These are phyloP conservation scores for Graphiopsis chlorocephala DNA, from an alignment of 2,329 filamentous ascomycete genomes.

Conservation along the genomic window DNA sequence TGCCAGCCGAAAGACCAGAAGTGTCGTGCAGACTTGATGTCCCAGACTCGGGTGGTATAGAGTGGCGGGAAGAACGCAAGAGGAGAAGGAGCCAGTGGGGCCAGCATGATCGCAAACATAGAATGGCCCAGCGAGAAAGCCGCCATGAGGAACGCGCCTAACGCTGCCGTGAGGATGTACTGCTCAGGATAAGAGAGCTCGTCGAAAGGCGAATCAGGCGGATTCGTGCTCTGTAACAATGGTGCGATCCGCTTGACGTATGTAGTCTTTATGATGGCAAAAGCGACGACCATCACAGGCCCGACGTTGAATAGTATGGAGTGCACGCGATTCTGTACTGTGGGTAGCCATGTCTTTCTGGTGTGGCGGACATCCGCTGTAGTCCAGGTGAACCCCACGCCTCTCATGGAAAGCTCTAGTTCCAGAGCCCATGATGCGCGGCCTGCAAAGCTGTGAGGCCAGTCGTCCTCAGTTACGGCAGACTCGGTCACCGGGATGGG, in stretches of 20 bases:
- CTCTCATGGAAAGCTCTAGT: slow-evolving; percentile 44
- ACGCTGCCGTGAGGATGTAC: slow-evolving; percentile 38
- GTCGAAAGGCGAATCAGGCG: slow-evolving; percentile 34
- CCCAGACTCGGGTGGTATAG: slow-evolving; percentile 43
- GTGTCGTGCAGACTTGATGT: slow-evolving; percentile 38
- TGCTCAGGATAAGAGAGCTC: slow-evolving; percentile 36
- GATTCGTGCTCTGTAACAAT: slow-evolving; percentile 9
- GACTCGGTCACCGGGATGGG: slow-evolving; percentile 35
- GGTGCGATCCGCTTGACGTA: slow-evolving; percentile 33
- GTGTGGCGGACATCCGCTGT: slow-evolving; percentile 46
- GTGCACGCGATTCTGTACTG: slow-evolving; percentile 39
- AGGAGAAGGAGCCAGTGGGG: slow-evolving; percentile 40
- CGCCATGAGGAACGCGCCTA: slow-evolving; percentile 45
- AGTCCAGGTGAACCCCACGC: slow-evolving; percentile 46
- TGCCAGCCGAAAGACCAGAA: slow-evolving; percentile 49
- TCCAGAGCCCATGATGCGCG: slow-evolving; percentile 46
- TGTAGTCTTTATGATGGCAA: slow-evolving; percentile 34
- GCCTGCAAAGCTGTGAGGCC: slow-evolving; percentile 39
- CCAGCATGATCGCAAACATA: slow-evolving; percentile 40
- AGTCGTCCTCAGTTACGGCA: slow-evolving; percentile 39
- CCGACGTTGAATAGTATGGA: slow-evolving; percentile 40
- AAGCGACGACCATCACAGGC: slow-evolving; percentile 38
- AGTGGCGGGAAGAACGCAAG: slow-evolving; percentile 46
- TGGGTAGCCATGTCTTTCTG: slow-evolving; percentile 44
- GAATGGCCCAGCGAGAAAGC: slow-evolving; percentile 44